These are phyloP conservation scores for Turritis glabra DNA, from an alignment of 345 rosid species.

Conservation along the genomic window DNA sequence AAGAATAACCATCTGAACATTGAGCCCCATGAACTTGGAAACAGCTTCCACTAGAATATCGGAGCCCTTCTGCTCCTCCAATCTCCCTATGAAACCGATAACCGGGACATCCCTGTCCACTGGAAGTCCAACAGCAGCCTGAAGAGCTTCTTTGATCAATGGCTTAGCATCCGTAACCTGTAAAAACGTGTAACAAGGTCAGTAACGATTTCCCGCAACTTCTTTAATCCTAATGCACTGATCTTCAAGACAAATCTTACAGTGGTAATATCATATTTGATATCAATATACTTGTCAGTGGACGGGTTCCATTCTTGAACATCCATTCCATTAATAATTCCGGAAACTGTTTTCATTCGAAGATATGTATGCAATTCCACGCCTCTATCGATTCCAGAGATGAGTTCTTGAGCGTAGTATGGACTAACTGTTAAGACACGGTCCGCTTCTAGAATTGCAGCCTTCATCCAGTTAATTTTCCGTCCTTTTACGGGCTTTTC, in stretches of 20 bases:
- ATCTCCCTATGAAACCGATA: constrained; percentile 93
- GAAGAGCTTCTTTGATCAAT: constrained; percentile 85
- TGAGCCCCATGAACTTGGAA: constrained; percentile 52
- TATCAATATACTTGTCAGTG: constrained; percentile 67
- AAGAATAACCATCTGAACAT: constrained; percentile 78
- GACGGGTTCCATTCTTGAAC: constrained; percentile 96
- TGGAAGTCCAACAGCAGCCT: constrained; percentile 86
- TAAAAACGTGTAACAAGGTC: neutral
- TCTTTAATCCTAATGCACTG: neutral
- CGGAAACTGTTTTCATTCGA: constrained; percentile 62
- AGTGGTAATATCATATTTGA: constrained; percentile 67
- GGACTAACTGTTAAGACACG: constrained; percentile 89
- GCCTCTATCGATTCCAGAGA: constrained; percentile 75
- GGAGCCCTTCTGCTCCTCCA: constrained; percentile 98
- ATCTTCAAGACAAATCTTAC: constrained; percentile 48
- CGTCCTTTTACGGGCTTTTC: constrained; percentile 75
- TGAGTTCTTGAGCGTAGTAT: constrained; percentile 74
- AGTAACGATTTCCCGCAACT: neutral
- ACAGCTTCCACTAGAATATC: constrained; percentile 80
- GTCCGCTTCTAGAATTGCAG: constrained; percentile 76
- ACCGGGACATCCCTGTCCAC: constrained; percentile 80
- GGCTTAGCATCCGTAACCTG: constrained; percentile 87
- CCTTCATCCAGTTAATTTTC: constrained; percentile 98
- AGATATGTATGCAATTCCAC: constrained; percentile 69
- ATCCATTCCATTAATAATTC: constrained; percentile 91